Percentiles rank a stretch among this genome's conserved stretches.
Evolutionary conservation across 2,329 filamentous ascomycete genomes (phyloP).

Genomic region (Sporothrix humicola): DNA sequence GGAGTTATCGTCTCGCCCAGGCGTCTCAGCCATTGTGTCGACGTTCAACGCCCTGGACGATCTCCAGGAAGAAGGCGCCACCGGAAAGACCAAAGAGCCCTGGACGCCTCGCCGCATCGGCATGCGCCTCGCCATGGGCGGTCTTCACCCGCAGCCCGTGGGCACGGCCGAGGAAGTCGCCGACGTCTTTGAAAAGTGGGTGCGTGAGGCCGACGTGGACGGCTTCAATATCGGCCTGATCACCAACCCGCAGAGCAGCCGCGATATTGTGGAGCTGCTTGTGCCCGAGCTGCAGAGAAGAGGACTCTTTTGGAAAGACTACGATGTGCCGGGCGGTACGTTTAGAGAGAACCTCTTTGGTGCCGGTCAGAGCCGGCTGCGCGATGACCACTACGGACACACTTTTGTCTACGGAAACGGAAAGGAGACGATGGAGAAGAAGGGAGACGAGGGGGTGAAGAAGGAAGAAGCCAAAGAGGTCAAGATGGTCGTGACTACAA

Average conservation of each 20-base stretch:
- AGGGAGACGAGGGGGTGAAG: background rate
- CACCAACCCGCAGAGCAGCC: conserved; percentile 61
- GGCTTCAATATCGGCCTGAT: conserved; percentile 65
- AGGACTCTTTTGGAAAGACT: conserved; percentile 61
- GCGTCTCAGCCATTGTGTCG: conserved; percentile 30
- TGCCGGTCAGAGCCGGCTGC: conserved; percentile 44
- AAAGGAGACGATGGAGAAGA: conserved; percentile 25
- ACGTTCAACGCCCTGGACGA: conserved; percentile 29
- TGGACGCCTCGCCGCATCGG: conserved; percentile 36
- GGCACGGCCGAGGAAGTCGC: conserved; percentile 71
- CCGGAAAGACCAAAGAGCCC: conserved; percentile 24
- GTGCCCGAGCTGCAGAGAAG: conserved; percentile 65
- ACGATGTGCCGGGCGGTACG: conserved; percentile 51
- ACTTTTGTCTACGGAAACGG: conserved; percentile 44
- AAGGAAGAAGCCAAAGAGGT: background rate
- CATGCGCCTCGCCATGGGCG: conserved; percentile 38
- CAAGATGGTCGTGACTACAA: background rate
- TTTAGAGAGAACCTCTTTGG: conserved; percentile 53
- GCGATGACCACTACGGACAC: conserved; percentile 49
- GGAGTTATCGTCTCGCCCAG: conserved; percentile 20
- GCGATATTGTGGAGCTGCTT: conserved; percentile 68
- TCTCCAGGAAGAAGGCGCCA: background rate
- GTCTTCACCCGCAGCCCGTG: conserved; percentile 50
- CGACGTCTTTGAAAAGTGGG: conserved; percentile 70
- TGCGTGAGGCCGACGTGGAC: conserved; percentile 71